Evolutionary conservation across 148 eudicot species (phyloP).

Genomic region (Rheum nobile): DNA sequence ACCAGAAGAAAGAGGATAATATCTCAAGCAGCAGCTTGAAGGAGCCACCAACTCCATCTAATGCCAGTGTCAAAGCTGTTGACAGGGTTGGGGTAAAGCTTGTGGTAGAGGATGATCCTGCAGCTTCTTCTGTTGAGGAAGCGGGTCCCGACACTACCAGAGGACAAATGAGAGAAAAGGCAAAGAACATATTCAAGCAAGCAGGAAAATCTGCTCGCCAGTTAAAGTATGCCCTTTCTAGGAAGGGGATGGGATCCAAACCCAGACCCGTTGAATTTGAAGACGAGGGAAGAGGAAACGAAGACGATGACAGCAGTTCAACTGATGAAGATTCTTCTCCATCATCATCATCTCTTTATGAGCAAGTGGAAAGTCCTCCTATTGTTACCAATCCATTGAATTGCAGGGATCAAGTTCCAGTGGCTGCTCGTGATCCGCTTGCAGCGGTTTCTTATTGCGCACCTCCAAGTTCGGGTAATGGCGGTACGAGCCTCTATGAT

Average conservation of each 20-base stretch:
- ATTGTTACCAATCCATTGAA: conserved; percentile 10
- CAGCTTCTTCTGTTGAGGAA: conserved; percentile 22
- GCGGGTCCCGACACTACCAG: conserved; percentile 33
- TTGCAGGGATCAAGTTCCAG: conserved; percentile 1
- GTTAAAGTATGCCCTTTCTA: conserved; percentile 28
- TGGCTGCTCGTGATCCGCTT: neutral
- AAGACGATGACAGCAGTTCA: conserved; percentile 18
- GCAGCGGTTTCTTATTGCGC: neutral
- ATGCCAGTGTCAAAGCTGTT: conserved; percentile 35
- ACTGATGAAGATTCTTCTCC: conserved; percentile 48
- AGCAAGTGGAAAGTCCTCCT: conserved; percentile 13
- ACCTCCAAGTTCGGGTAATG: too few relatives aligned
- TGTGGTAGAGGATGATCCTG: conserved; percentile 40
- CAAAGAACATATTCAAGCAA: conserved; percentile 44
- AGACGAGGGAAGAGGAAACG: conserved; percentile 7
- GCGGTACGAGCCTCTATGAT: too few relatives aligned
- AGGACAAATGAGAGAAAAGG: conserved; percentile 25
- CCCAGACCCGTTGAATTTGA: conserved; percentile 11
- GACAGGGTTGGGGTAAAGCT: conserved; percentile 37
- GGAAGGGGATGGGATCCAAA: conserved; percentile 30
- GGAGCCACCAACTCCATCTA: conserved; percentile 23
- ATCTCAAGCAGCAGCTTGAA: neutral
- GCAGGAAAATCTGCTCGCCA: conserved; percentile 50
- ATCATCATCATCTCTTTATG: conserved; percentile 20
- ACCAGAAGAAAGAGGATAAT: conserved; percentile 23